Base-by-base conservation (phyloP, 2,329 filamentous ascomycete species). In the Lasiodiplodia gonubiensis region DNA sequence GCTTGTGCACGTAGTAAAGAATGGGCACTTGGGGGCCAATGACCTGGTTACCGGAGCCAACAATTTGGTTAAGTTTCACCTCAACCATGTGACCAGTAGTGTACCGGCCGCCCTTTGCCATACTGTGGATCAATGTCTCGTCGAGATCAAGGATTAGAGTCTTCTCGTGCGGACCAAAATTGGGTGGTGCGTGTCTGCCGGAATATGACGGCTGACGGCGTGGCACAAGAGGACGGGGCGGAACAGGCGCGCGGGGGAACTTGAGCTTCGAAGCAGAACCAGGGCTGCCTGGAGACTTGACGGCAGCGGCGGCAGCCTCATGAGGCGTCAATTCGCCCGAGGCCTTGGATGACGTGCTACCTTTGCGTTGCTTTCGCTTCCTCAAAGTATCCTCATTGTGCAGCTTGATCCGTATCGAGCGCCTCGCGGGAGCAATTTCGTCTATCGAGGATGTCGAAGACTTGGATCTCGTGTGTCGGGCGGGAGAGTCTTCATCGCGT, bases 1-100 rank as follows among this genome's bases (percentile, higher is more conserved):
- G 90, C 81, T 99, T 98, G 82, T 99, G 95, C 63, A 99, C 95
- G 83, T 97, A 99, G 83, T 99, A 99, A 69, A 99, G 82, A 72
- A 99, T 98, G 0, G 95, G 95, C 76, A 99, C 94, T 75, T 97
- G 94, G 49, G 93, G 92, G 8, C 92, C 92, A 30, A 92, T 82
- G 23, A 88, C 83, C 71, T 89, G 86, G 30, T 90, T 89, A 37
- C 88, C 89, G 57, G 88, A 86, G 66, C 88, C 89, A 53, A 92
- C 86, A 81, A 69, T 88, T 68, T 90, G 90, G 77, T 91, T 92
- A 69, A 97, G 86, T 74, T 93, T 93, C 70, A 99, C 95, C 81
- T 99, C 95, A 64, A 99, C 94, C 95, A 99, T 99, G 80, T 99
- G 95, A 21, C 95, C 95, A 23, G 92, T 94, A 74, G 92, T 94